Evolutionary conservation across 495 filamentous ascomycete species (phyloP), one percentile per base, ranked within the genome.

Genomic region (Neurospora pannonica): DNA sequence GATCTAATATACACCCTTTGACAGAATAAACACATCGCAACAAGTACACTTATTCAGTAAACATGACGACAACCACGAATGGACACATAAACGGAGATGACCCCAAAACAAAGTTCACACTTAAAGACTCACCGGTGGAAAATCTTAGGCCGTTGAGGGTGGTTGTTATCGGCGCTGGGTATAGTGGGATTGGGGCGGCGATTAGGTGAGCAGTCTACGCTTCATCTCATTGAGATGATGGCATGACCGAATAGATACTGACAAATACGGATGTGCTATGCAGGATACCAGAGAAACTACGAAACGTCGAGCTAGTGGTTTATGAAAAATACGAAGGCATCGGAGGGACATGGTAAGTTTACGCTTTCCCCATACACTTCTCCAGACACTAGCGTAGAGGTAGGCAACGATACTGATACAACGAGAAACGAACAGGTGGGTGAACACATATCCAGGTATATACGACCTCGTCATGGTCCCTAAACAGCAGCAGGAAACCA

Each of bases 131-230:
- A 5, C 79, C 82, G 15, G 73, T 88, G n/a, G 86, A 88, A 73
- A 83, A 85, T 48, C 75, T 82, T 2, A 77, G 85, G 31, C 85
- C 83, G 7, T 74, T 88, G 31, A 84, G 83, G 71, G 86, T 87
- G 21, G 76, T 85, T 10, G 81, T 86, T 2, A 81, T 88, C 48
- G 86, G 86, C 8, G 85, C 86, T 39, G 86, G 86, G 9, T 86
- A 82, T 71, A 86, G 84, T 3, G 86, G 86, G 1, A 87, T 88
- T 34, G 81, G 79, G n/a, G 72, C 80, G 4, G 84, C 82, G 34
- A 82, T 85, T 71, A 75, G 82, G 78, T 79, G 24, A 42, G 21
- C 21, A 70, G 3, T 70, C 31, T 36, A 6, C 34, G 13, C 31
- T 72, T 15, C 10, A n/a, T n/a, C n/a, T n/a, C n/a, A n/a, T n/a